These are phyloP conservation scores for Batkoa obscura DNA, from an alignment of 371 early-diverging fungal species.

Conservation along the genomic window DNA sequence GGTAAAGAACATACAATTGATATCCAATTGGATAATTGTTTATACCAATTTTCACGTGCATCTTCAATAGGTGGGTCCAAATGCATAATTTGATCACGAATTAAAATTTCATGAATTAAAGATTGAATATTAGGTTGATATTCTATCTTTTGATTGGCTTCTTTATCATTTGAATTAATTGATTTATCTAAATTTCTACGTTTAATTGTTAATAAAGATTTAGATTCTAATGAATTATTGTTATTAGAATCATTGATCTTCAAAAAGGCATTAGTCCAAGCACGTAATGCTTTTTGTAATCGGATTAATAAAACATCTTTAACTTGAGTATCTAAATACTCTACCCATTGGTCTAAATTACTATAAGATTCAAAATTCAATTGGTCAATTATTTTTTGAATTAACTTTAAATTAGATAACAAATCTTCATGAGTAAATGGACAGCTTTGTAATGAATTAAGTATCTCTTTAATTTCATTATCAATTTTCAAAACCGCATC, in stretches of 20 bases:
- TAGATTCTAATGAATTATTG: slow-evolving; percentile 14
- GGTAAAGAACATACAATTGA: slow-evolving; percentile 54
- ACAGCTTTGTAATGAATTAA: slow-evolving; percentile 70
- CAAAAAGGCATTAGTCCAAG: slow-evolving; percentile 51
- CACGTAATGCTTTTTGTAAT: slow-evolving; percentile 55
- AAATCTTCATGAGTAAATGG: slow-evolving; percentile 50
- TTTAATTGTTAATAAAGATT: slow-evolving; percentile 23
- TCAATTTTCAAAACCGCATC: slow-evolving; percentile 58
- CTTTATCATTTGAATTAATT: slow-evolving; percentile 14
- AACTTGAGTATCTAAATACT: slow-evolving; percentile 57
- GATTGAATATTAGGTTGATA: slow-evolving; percentile 39
- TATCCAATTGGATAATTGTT: slow-evolving; percentile 84
- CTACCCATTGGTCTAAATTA: slow-evolving; percentile 81
- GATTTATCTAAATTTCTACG: slow-evolving; percentile 16
- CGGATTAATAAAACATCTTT: slow-evolving; percentile 61
- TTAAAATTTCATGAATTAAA: slow-evolving; percentile 61
- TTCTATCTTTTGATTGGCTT: slow-evolving; percentile 22
- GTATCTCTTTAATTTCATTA: slow-evolving; percentile 52
- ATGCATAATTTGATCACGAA: slow-evolving; percentile 88
- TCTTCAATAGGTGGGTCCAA: slow-evolving; percentile 89
- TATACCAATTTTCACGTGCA: slow-evolving; percentile 75
- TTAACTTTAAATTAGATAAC: slow-evolving; percentile 40
- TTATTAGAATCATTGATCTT: slow-evolving; percentile 16
- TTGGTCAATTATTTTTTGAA: slow-evolving; percentile 80
- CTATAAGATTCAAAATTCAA: slow-evolving; percentile 85